A percentile compares a stretch with the other conserved stretches of the same genome.
Evolutionary conservation across 352 stramenopile genomes (phyloP).

Genomic region (Phytophthora pisi): DNA sequence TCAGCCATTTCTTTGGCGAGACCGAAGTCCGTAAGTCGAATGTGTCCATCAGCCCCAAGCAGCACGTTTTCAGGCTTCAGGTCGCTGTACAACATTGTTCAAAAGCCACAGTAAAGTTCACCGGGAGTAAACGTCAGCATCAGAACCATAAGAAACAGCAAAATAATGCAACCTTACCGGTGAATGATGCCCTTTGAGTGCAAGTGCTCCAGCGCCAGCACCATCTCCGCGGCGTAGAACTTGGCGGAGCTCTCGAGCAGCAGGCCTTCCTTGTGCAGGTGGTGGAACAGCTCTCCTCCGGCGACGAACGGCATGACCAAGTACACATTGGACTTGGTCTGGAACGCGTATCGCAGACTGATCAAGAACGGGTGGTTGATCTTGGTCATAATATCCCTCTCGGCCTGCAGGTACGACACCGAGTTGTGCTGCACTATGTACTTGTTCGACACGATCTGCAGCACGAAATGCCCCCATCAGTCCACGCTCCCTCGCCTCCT

Average conservation of each 20-base stretch:
- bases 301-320: conserved; percentile 83
- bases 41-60: conserved; percentile 80
- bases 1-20: conserved; percentile 81
- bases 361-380: conserved; percentile 88
- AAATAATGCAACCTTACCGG: conserved; percentile 30
- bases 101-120: conserved; percentile 9
- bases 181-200: conserved; percentile 84
- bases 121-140: not conserved
- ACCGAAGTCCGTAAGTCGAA: conserved; percentile 87
- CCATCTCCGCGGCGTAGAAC: conserved; percentile 87
- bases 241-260: conserved; percentile 73
- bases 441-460: conserved; percentile 83
- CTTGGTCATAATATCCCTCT: conserved; percentile 89
- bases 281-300: conserved; percentile 74
- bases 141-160: not conserved
- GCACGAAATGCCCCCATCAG: not conserved
- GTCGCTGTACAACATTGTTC: conserved; percentile 47
- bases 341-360: conserved; percentile 80
- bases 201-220: conserved; percentile 80
- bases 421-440: conserved; percentile 89
- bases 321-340: conserved; percentile 83
- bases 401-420: conserved; percentile 74
- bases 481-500: not conserved
- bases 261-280: conserved; percentile 64
- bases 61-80: conserved; percentile 89